These are phyloP conservation scores for Colletotrichum sp. DNA, from an alignment of 2,329 filamentous ascomycete species.

Conservation along the genomic window DNA sequence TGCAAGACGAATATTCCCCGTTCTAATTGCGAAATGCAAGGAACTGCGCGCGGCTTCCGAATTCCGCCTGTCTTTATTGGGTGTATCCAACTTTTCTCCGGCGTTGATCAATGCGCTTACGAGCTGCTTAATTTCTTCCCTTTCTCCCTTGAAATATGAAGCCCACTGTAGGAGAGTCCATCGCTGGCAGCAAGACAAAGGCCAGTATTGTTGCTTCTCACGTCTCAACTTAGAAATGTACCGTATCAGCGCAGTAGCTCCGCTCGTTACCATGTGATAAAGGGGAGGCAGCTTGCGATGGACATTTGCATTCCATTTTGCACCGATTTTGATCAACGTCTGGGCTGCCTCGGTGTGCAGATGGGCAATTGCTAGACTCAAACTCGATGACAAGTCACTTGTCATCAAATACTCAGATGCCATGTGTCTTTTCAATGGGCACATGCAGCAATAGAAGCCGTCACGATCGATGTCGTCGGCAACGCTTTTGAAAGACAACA, in stretches of 20 bases:
- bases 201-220: neutral
- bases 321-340: neutral
- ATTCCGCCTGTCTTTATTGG: neutral
- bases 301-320: neutral
- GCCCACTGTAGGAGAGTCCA: neutral
- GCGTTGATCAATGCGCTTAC: neutral
- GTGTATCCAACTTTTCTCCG: neutral
- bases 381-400: neutral
- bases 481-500: neutral
- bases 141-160: neutral
- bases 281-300: neutral
- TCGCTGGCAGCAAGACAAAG: neutral
- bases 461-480: neutral
- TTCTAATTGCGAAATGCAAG: neutral
- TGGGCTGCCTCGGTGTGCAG: neutral
- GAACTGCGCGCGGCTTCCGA: neutral
- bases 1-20: neutral
- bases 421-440: neutral
- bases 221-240: neutral
- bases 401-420: neutral
- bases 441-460: neutral
- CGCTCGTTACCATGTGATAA: neutral
- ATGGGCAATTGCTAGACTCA: neutral
- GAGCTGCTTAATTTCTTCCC: neutral
- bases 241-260: neutral